phyloP scores from a whole-genome alignment of 2,329 filamentous ascomycete species.

The Colletotrichum neosansevieriae region DNA sequence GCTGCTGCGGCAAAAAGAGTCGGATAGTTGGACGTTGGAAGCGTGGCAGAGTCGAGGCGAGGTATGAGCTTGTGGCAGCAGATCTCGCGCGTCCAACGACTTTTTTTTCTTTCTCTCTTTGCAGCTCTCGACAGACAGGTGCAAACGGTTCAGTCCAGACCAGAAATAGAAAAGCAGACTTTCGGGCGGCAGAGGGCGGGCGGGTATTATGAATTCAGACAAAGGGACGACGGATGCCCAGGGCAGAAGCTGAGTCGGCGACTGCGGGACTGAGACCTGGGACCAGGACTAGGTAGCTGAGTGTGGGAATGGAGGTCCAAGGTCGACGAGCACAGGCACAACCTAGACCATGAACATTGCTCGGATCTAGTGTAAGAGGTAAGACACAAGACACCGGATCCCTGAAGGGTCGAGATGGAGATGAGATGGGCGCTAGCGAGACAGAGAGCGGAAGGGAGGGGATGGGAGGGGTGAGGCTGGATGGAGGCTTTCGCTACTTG shows the following conservation, averaged over 20 bases:
- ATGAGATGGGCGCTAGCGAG: not conserved
- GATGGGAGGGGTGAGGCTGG: conserved; percentile 31
- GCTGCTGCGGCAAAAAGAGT: conserved; percentile 23
- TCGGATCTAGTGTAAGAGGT: conserved; percentile 27
- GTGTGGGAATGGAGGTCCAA: conserved; percentile 22
- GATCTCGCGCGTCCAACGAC: conserved; percentile 5
- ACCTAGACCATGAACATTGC: conserved; percentile 29
- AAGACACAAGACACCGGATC: conserved; percentile 31
- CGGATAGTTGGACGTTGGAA: conserved; percentile 4
- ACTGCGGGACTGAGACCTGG: conserved; percentile 36
- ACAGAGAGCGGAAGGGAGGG: not conserved
- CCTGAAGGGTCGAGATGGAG: conserved; percentile 20
- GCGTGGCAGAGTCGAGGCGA: conserved; percentile 8
- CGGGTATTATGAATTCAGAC: conserved; percentile 37
- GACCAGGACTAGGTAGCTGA: conserved; percentile 16
- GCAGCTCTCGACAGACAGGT: conserved; percentile 16
- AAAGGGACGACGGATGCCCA: conserved; percentile 24
- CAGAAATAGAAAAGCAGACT: conserved; percentile 33
- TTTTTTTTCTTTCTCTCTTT: conserved; percentile 4
- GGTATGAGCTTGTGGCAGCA: not conserved
- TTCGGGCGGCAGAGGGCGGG: conserved; percentile 25
- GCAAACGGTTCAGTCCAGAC: conserved; percentile 32
- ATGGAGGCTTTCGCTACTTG: not conserved
- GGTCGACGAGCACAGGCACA: conserved; percentile 21
- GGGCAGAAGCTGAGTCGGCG: conserved; percentile 21